Conservation (phyloP, 257 asterid species). For the Solanum sitiens region DNA sequence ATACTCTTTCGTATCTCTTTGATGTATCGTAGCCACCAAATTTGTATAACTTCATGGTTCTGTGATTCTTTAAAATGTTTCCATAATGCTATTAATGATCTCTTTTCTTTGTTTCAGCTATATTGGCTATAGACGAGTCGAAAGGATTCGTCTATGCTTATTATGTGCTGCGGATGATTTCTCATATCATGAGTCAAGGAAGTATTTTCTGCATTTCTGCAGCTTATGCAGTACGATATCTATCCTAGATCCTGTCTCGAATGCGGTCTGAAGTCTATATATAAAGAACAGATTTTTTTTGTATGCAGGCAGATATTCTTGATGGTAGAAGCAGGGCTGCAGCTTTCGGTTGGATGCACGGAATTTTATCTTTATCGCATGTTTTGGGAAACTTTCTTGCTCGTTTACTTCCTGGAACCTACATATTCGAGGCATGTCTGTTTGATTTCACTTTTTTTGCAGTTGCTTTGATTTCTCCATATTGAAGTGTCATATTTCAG, state of each 20-base stretch:
- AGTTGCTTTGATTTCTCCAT: neutral
- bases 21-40: neutral
- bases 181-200: conserved; percentile 80
- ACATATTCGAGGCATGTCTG: conserved; percentile 52
- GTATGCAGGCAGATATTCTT: conserved; percentile 69
- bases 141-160: conserved; percentile 72
- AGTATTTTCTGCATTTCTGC: conserved; percentile 82
- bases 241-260: neutral
- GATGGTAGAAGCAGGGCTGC: conserved; percentile 54
- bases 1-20: neutral
- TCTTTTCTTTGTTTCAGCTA: conserved; percentile 33
- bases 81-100: neutral
- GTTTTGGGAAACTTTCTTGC: conserved; percentile 75
- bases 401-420: conserved; percentile 67
- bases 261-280: neutral
- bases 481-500: conserved; percentile 28
- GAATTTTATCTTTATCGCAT: conserved; percentile 83
- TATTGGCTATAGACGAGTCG: conserved; percentile 65
- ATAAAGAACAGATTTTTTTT: neutral
- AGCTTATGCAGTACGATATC: conserved; percentile 70
- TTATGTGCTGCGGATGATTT: conserved; percentile 55
- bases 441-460: neutral
- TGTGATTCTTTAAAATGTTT: neutral
- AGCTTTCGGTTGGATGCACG: conserved; percentile 80
- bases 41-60: neutral